Evolutionary conservation across 2,329 filamentous ascomycete species (phyloP).

Genomic region (Dothidotthia symphoricarpi): DNA sequence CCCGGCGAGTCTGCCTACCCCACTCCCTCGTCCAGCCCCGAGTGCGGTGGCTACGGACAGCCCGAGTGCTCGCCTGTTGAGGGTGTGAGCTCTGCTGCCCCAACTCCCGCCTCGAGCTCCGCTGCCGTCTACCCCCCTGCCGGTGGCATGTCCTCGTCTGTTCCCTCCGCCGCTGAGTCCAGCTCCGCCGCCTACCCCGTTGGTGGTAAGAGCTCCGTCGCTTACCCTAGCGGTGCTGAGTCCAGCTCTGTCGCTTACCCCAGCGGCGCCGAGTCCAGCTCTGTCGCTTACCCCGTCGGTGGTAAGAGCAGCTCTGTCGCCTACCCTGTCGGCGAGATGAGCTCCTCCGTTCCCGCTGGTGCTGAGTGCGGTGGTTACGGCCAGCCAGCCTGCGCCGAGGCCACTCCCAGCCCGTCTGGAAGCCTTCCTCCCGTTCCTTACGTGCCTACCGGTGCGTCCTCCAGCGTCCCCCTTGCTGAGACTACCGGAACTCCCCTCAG

Average conservation of each 20-base stretch:
- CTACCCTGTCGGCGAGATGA: no score
- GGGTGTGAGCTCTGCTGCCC: no score
- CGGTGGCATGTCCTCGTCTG: slow-evolving; percentile 3
- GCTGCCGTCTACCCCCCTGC: slow-evolving; percentile 5
- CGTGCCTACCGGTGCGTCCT: neutral
- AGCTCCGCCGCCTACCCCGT: slow-evolving; percentile 12
- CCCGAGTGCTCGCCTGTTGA: no score
- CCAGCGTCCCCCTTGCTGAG: slow-evolving; percentile 4
- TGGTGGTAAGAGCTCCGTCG: slow-evolving; percentile 1
- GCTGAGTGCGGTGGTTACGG: slow-evolving; percentile 1
- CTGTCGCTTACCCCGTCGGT: slow-evolving; percentile 1
- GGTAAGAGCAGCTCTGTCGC: neutral
- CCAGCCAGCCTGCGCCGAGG: no score
- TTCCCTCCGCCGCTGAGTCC: slow-evolving; percentile 7
- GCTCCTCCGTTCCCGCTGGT: slow-evolving; percentile 6
- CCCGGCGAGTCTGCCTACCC: slow-evolving; percentile 5
- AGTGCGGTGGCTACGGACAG: slow-evolving; percentile 2
- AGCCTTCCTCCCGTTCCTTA: no score
- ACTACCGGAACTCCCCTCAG: neutral
- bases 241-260: neutral
- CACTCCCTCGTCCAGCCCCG: slow-evolving; percentile 2
- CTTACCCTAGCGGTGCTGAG: no score
- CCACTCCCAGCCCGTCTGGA: no score
- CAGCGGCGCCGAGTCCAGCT: slow-evolving; percentile 4
- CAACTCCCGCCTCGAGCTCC: no score